Percentiles rank a stretch among this genome's conserved stretches.
These are phyloP conservation scores for Hibiscus tridactylites DNA, from an alignment of 345 rosid species.

Conservation along the genomic window DNA sequence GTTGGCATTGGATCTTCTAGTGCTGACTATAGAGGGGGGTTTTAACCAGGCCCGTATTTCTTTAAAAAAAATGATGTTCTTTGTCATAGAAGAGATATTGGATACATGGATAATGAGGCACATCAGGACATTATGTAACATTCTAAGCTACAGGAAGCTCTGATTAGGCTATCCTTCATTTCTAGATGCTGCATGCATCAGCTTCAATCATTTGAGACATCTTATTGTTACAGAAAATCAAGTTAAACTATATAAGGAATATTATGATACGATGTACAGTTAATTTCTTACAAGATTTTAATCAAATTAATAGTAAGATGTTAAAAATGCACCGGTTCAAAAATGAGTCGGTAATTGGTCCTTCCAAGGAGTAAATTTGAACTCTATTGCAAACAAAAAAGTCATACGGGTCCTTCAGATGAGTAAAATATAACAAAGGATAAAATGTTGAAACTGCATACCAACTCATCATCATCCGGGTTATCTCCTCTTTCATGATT, in stretches of 20 bases:
- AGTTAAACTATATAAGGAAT: neutral
- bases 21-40: no score
- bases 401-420: neutral
- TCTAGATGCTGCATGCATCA: neutral
- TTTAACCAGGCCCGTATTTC: no score
- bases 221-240: neutral
- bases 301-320: neutral
- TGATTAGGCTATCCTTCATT: neutral
- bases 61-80: no score
- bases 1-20: no score
- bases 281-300: neutral
- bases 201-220: neutral
- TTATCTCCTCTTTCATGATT: conserved; percentile 46
- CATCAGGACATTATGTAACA: neutral
- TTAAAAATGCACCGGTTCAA: neutral
- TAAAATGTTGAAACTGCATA: conserved; percentile 19
- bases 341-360: neutral
- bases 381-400: neutral
- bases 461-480: conserved; percentile 84
- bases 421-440: neutral
- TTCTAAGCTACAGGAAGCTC: neutral
- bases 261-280: neutral
- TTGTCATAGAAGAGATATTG: neutral
- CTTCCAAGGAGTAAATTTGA: neutral
- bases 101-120: neutral